These are phyloP conservation scores for Cyclocybe aegerita DNA, from an alignment of 768 basidiomycete genomes.

Conservation along the genomic window DNA sequence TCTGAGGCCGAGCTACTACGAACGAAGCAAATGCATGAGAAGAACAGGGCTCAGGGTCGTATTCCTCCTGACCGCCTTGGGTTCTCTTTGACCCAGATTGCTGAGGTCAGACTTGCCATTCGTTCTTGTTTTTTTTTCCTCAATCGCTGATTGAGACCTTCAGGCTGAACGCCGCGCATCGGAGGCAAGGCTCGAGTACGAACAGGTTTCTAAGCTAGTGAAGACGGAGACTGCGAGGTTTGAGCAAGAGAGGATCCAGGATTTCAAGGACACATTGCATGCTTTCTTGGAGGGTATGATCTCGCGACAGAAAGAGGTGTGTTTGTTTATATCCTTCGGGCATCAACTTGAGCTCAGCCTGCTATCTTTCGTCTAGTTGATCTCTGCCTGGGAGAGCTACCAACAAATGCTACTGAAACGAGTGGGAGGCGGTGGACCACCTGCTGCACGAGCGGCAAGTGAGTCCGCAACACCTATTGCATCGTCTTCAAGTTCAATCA, in stretches of 20 bases:
- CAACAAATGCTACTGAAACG: slow-evolving; percentile 69
- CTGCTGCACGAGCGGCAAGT: slow-evolving; percentile 2
- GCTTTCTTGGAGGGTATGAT: slow-evolving; percentile 88
- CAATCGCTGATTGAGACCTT: not conserved
- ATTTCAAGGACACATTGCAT: slow-evolving; percentile 86
- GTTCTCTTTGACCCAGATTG: slow-evolving; percentile 75
- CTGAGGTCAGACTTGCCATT: slow-evolving; percentile 55
- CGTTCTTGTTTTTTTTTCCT: not conserved
- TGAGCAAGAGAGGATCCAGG: slow-evolving; percentile 90
- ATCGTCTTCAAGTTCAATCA: not conserved
- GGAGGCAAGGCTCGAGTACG: slow-evolving; percentile 87
- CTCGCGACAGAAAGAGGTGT: slow-evolving; percentile 74
- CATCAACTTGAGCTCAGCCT: slow-evolving; percentile 2
- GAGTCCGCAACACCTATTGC: not conserved
- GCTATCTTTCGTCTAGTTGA: slow-evolving; percentile 46
- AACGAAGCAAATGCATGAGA: slow-evolving; percentile 77
- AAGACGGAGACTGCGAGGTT: slow-evolving; percentile 90
- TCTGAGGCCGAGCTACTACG: slow-evolving; percentile 75
- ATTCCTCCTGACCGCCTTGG: slow-evolving; percentile 69
- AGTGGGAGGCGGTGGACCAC: slow-evolving; percentile 23
- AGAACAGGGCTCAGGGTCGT: slow-evolving; percentile 74
- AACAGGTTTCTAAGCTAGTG: slow-evolving; percentile 81
- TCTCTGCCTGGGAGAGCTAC: slow-evolving; percentile 78
- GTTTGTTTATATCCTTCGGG: slow-evolving; percentile 13
- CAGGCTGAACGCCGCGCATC: slow-evolving; percentile 84